Percentiles rank a stretch among this genome's conserved stretches.
Evolutionary conservation across 192 early-diverging fungal genomes (phyloP).

Genomic region (Geranomyces michiganensis): DNA sequence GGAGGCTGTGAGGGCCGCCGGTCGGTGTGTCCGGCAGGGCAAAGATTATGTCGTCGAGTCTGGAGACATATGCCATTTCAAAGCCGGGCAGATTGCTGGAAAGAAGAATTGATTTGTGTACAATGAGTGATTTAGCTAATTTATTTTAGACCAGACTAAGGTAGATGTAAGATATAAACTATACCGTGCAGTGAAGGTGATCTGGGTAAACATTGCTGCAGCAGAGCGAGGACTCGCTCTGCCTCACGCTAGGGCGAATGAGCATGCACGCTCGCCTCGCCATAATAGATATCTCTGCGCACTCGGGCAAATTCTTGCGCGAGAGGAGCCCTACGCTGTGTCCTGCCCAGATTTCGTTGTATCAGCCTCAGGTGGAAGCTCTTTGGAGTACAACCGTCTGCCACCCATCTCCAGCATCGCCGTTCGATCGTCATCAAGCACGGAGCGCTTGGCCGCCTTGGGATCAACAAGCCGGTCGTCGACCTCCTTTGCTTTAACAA

Average conservation of each 20-base stretch:
- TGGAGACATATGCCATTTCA: conserved; percentile 79
- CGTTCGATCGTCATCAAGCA: conserved; percentile 5
- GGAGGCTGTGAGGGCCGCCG: conserved; percentile 85
- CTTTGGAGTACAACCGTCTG: conserved; percentile 28
- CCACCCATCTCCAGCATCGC: conserved; percentile 34
- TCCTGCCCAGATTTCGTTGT: not conserved
- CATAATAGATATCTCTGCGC: no score
- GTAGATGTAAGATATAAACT: no score
- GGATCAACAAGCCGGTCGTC: conserved; percentile 32
- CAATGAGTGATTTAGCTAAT: no score
- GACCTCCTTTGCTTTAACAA: conserved; percentile 28
- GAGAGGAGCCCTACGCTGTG: no score
- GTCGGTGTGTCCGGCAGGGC: conserved; percentile 89
- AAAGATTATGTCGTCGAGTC: conserved; percentile 91
- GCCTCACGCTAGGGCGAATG: no score
- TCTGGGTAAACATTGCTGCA: no score
- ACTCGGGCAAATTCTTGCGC: no score
- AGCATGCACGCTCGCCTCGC: no score
- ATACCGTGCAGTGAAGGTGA: no score
- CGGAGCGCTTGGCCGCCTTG: conserved; percentile 15
- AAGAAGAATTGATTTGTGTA: not conserved
- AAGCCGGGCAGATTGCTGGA: conserved; percentile 3
- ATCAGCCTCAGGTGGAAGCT: not conserved
- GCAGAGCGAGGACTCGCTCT: no score
- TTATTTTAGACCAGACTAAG: no score